Evolutionary conservation across 169 alveolate species (phyloP), one percentile per base, ranked within the genome.

Genomic region (Perkinsus olseni): DNA sequence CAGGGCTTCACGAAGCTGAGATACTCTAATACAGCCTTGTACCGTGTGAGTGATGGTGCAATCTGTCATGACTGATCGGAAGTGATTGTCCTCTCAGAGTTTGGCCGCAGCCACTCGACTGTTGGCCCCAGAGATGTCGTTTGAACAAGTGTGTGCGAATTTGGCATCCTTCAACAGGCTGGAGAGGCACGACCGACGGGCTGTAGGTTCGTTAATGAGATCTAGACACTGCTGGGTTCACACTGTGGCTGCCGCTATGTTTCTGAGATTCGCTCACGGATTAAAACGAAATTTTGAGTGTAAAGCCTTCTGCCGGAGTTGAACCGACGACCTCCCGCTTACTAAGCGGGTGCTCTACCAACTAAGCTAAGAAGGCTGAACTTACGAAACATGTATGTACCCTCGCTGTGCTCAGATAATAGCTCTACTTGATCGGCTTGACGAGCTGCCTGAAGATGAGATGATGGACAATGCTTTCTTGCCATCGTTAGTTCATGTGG

Each of bases 291-390:
- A 6, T 6, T 40, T 40, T 40, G 50, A 40, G 3, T 4, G 37
- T 6, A 6, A 62, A 62, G 82, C 82, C 82, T 62, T 62, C 82
- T 62, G 82, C 82, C 82, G 82, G 82, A 62, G 82, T 62, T 28
- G 82, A 62, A 62, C 82, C 82, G 82, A 62, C 82, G 82, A 62
- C 82, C 82, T 62, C 82, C 82, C 82, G 82, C 82, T 62, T 62
- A 62, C 82, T 62, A 62, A 62, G 82, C 82, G 82, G 82, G 82
- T 62, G 82, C 82, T 62, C 82, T 62, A 62, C 82, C 82, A 62
- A 62, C 82, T 62, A 62, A 62, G 82, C 82, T 62, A 62, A 62
- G 82, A 62, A 62, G 82, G 82, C 82, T 62, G n/a, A n/a, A n/a
- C n/a, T 28, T 8, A 1, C 17, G 82, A 24, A 13, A 8, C 8